Conservation (phyloP, 768 basidiomycete genomes). For the Panaeolus papilionaceus region DNA sequence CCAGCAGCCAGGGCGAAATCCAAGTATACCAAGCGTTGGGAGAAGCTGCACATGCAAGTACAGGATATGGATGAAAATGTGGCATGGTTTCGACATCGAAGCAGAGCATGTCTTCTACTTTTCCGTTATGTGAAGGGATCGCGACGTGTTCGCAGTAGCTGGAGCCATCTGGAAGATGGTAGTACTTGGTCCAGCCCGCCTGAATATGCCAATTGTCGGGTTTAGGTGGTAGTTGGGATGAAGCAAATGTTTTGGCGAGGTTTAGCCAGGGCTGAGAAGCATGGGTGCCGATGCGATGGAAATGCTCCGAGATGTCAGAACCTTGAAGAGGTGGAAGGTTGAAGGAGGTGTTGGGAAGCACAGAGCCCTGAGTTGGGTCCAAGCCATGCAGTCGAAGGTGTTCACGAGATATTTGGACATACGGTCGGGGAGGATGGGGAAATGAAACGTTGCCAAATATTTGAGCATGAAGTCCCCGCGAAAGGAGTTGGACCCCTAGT, state of each 20-base stretch:
- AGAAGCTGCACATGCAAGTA: slow-evolving; percentile 90
- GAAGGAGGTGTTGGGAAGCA: slow-evolving; percentile 81
- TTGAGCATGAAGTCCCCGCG: slow-evolving; percentile 79
- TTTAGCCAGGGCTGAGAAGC: slow-evolving; percentile 80
- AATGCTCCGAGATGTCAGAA: slow-evolving; percentile 83
- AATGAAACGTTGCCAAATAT: slow-evolving; percentile 78
- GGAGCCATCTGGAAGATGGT: slow-evolving; percentile 73
- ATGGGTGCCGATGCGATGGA: slow-evolving; percentile 75
- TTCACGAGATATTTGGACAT: slow-evolving; percentile 76
- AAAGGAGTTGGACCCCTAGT: slow-evolving; percentile 93
- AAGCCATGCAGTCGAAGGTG: slow-evolving; percentile 87
- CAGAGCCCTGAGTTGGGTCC: slow-evolving; percentile 78
- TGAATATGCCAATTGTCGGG: slow-evolving; percentile 56
- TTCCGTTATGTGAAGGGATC: slow-evolving; percentile 66
- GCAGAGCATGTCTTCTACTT: slow-evolving; percentile 74
- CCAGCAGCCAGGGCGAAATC: slow-evolving; percentile 93
- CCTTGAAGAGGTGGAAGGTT: slow-evolving; percentile 88
- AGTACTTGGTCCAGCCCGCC: slow-evolving; percentile 92
- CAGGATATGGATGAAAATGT: slow-evolving; percentile 76
- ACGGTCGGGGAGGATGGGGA: slow-evolving; percentile 61
- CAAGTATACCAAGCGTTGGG: slow-evolving; percentile 92
- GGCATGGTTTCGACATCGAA: slow-evolving; percentile 98
- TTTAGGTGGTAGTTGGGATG: slow-evolving; percentile 61
- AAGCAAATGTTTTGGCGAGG: slow-evolving; percentile 66
- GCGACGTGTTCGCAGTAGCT: slow-evolving; percentile 77